Conservation (phyloP, 805 yeast species). For the Yarrowia alimentaria region DNA sequence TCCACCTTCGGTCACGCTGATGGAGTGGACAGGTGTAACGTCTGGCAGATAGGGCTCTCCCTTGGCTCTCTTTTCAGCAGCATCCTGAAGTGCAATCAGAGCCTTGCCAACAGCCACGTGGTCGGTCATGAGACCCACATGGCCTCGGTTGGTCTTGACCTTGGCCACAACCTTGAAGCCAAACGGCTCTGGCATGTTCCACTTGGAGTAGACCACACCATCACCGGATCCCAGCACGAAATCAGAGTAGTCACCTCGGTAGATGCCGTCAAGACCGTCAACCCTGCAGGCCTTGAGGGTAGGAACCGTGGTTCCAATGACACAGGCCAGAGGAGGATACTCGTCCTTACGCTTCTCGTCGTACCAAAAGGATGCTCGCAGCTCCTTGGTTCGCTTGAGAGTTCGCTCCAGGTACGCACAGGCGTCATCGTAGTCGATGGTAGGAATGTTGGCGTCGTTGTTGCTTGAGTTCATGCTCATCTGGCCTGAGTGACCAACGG, state of each 20-base stretch:
- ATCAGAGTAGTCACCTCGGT: conserved; percentile 68
- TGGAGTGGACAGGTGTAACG: conserved; percentile 11
- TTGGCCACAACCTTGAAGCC: conserved; percentile 74
- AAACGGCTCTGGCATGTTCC: conserved; percentile 73
- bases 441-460: conserved; percentile 26
- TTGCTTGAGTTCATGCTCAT: conserved; percentile 15
- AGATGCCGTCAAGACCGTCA: conserved; percentile 57
- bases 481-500: conserved; percentile 3
- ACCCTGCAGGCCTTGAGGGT: conserved; percentile 81
- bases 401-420: conserved; percentile 63
- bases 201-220: conserved; percentile 82
- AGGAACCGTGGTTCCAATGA: conserved; percentile 80
- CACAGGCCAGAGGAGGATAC: conserved; percentile 82
- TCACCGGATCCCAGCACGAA: conserved; percentile 89
- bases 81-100: conserved; percentile 57
- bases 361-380: conserved; percentile 54
- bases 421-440: conserved; percentile 48
- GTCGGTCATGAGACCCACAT: conserved; percentile 77
- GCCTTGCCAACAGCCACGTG: conserved; percentile 70
- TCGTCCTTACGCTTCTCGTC: conserved; percentile 46
- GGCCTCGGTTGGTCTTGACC: conserved; percentile 65
- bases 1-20: conserved; percentile 13
- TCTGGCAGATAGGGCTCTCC: conserved; percentile 6
- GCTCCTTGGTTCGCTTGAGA: conserved; percentile 57
- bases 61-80: conserved; percentile 43